phyloP scores from a whole-genome alignment of 495 filamentous ascomycete species.

The Penicillium desertorum region DNA sequence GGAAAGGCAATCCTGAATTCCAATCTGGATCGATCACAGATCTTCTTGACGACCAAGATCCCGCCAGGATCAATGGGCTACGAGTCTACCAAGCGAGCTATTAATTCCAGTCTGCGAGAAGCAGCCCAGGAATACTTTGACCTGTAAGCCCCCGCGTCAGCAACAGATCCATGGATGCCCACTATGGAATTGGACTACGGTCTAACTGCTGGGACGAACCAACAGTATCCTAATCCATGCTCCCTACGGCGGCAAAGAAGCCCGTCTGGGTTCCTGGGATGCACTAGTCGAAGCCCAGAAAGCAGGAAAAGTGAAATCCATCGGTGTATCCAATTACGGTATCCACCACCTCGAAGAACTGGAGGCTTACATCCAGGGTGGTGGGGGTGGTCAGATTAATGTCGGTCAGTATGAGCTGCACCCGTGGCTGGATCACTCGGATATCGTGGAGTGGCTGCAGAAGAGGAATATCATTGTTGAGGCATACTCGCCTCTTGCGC shows the following conservation, averaged over 20 bases:
- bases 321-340: conserved; percentile 58
- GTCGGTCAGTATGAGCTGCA: conserved; percentile 89
- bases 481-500: conserved; percentile 77
- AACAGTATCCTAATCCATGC: conserved; percentile 53
- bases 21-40: conserved; percentile 40
- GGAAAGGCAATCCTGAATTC: conserved; percentile 48
- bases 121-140: conserved; percentile 61
- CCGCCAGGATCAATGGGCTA: conserved; percentile 53
- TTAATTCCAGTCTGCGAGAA: conserved; percentile 35
- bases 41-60: conserved; percentile 61
- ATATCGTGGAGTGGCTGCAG: conserved; percentile 75
- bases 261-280: conserved; percentile 47
- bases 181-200: background rate
- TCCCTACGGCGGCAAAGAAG: conserved; percentile 54
- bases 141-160: conserved; percentile 41
- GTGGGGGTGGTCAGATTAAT: conserved; percentile 71
- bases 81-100: conserved; percentile 39
- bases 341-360: conserved; percentile 60
- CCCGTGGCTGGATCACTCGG: conserved; percentile 72
- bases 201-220: conserved; percentile 1
- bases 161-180: background rate
- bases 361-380: conserved; percentile 68
- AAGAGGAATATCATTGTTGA: conserved; percentile 67
- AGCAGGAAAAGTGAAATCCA: conserved; percentile 47
- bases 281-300: conserved; percentile 55